Evolutionary conservation across 208 protist genomes (phyloP), one percentile per base, ranked within the genome.

Genomic region (Leishmania tarentolae): DNA sequence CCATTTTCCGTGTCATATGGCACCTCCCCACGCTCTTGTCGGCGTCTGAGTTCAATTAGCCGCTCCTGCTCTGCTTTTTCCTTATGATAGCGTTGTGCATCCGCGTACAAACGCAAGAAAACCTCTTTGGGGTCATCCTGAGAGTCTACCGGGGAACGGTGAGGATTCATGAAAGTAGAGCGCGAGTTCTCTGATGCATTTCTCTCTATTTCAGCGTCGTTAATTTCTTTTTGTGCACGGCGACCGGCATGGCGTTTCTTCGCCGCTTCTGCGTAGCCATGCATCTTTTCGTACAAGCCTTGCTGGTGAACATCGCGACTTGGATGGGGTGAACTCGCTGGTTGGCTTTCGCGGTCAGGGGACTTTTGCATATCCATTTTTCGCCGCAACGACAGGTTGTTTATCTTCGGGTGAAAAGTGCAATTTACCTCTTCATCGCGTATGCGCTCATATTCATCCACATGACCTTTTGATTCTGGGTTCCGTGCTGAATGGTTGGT

Each of bases 61-160:
- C 68, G 61, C 65, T 93, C 86, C 8, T 86, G 85, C 37, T 91
- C 80, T 11, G 76, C 28, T 42, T 86, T 83, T 9, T 90, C 78
- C 2, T 74, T 78, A 68, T 93, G 90, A 63, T 87, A 82, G 31
- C 86, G 89, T 82, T 90, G 83, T 3, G 90, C 90, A 24, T 95
- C 86, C 4, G 82, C 85, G 81, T 95, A 94, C 19, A 95, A 84
- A 3, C 92, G 86, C 0, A 75, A 68, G 76, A 93, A 95, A 17
- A 95, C 90, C 37, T 82, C 79, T 9, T 31, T 69, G 2, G 57
- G 52, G 0, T 59, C 82, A 0, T 37, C 76, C 28, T 70, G 17
- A 15, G 37, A 13, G 40, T 80, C 61, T 15, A 53, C 76, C 11
- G 69, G 78, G 0, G 57, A 59, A 5, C 74, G 79, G 13, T 57